Evolutionary conservation across 176 grass and related monocot species (phyloP), one percentile per base, ranked within the genome.

Genomic region (Tuctoria greenei): DNA sequence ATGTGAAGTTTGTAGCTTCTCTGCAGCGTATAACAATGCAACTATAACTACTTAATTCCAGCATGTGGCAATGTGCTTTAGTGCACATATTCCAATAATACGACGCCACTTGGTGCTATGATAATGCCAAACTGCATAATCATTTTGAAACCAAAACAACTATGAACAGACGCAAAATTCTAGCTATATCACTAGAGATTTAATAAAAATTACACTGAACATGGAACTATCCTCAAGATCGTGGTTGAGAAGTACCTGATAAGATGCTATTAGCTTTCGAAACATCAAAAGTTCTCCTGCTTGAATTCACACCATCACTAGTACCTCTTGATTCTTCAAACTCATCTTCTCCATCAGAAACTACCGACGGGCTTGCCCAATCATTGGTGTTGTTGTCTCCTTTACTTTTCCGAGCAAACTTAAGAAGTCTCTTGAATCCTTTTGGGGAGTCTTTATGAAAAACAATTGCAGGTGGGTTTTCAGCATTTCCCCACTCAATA

Each of bases 401-500:
- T 80, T 93, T 99, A 55, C 85, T 99, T 89, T 99, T 99, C 4
- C 96, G 90, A 50, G 96, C 89, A 88, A 99, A 99, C 78, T 99
- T 99, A 41, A 99, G 74, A 62, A 99, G 82, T 83, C 96, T 95
- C 83, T 99, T 99, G 54, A 99, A 95, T 73, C 96, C 96, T 88
- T 99, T 99, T 14, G 96, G 96, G 37, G 87, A 78, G 80, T 95
- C 96, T 76, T 99, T 99, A 59, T 99, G 96, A 88, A 90, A 99
- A 83, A 99, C 90, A 64, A 99, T 82, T 44, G 96, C 92, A 58
- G 92, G 96, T 65, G 92, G 96, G 67, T 99, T 95, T 73, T 99
- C 92, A 64, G 96, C 96, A 90, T 99, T 99, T 69, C 92, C 96
- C 96, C 96, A 99, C 78, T 99, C 96, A 28, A 99, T 90, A 60